Evolutionary conservation across 768 basidiomycete species (phyloP).

Genomic region (Lenzites betulinus): DNA sequence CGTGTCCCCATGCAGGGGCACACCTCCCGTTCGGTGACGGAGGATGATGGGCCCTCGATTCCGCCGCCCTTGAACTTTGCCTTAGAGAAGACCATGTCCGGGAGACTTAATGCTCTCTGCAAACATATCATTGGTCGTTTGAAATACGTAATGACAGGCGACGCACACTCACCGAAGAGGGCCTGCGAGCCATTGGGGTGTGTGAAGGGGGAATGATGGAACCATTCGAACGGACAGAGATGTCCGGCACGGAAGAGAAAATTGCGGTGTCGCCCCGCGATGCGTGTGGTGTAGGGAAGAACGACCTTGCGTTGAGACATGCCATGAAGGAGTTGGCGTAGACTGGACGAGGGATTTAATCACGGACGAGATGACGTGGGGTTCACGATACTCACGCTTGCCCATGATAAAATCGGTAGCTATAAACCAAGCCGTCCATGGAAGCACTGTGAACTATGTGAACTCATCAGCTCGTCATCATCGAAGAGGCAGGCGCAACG

Average conservation of each 20-base stretch:
- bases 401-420: conserved; percentile 21
- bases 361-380: too few species aligned
- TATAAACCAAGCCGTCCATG: conserved; percentile 23
- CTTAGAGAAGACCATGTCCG: conserved; percentile 19
- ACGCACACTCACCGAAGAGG: conserved; percentile 7
- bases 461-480: neutral
- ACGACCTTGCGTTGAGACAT: conserved; percentile 17
- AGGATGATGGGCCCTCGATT: neutral
- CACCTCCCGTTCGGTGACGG: conserved; percentile 4
- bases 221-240: conserved; percentile 16
- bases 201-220: conserved; percentile 7
- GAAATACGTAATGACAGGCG: neutral
- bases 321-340: conserved; percentile 23
- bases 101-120: conserved; percentile 17
- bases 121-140: neutral
- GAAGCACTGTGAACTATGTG: conserved; percentile 10
- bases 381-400: neutral
- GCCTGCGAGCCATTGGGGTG: conserved; percentile 13
- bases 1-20: conserved; percentile 17
- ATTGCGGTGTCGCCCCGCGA: conserved; percentile 12
- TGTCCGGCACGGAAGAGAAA: conserved; percentile 19
- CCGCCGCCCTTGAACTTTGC: conserved; percentile 2
- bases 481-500: too few species aligned
- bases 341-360: neutral
- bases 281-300: conserved; percentile 8